These are phyloP conservation scores for Colletotrichum cuscutae DNA, from an alignment of 2,329 filamentous ascomycete genomes.

Conservation along the genomic window DNA sequence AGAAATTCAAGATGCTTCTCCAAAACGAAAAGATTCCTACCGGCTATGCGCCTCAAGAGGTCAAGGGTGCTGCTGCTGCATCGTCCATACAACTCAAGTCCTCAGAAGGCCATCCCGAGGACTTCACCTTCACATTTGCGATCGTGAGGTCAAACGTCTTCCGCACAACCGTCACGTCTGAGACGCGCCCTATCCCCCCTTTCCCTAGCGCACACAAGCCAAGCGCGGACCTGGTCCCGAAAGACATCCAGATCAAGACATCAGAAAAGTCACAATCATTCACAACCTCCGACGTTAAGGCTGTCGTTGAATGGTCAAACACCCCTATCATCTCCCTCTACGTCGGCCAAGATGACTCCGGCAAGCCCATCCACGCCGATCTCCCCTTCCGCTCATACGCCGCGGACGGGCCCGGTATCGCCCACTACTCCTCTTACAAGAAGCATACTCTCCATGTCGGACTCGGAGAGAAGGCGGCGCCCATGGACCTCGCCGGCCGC, in stretches of 20 bases:
- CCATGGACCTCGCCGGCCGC: slow-evolving; percentile 76
- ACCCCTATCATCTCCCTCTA: slow-evolving; percentile 63
- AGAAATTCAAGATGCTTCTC: slow-evolving; percentile 17
- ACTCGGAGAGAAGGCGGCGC: slow-evolving; percentile 77
- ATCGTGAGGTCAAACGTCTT: slow-evolving; percentile 71
- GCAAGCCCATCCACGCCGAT: slow-evolving; percentile 69
- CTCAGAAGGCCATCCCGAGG: slow-evolving; percentile 35
- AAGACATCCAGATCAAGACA: slow-evolving; percentile 37
- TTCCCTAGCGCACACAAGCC: slow-evolving; percentile 68
- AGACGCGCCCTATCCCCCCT: slow-evolving; percentile 71
- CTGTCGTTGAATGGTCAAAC: slow-evolving; percentile 67
- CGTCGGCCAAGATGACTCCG: slow-evolving; percentile 58
- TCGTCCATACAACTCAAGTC: slow-evolving; percentile 25
- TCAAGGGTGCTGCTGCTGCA: not conserved
- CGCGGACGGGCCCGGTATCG: slow-evolving; percentile 68
- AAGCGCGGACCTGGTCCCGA: not conserved
- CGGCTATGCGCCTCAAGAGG: slow-evolving; percentile 26
- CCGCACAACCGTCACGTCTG: slow-evolving; percentile 73
- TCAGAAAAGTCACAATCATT: slow-evolving; percentile 44
- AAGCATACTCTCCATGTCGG: slow-evolving; percentile 73
- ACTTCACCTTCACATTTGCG: slow-evolving; percentile 71
- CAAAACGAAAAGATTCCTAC: slow-evolving; percentile 27
- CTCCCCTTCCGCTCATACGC: slow-evolving; percentile 74
- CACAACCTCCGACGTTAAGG: slow-evolving; percentile 48
- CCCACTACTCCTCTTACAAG: slow-evolving; percentile 73